Conservation (phyloP, 805 yeast species). For the Candida xyloterini region DNA sequence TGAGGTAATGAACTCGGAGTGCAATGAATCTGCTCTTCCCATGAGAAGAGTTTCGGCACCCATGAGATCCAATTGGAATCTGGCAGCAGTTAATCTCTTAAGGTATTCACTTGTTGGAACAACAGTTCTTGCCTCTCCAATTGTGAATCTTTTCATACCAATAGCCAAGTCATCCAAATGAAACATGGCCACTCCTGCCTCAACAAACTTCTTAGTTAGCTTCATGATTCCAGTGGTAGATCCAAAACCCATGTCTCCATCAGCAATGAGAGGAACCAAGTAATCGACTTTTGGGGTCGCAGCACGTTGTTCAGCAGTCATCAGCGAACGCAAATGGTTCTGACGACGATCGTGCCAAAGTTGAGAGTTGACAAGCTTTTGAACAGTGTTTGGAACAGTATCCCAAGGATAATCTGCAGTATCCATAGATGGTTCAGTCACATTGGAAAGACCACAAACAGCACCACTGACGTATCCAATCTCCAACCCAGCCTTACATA, state of each 20-base stretch:
- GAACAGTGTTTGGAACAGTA: constrained; percentile 66
- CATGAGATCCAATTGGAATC: constrained; percentile 65
- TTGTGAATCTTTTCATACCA: constrained; percentile 67
- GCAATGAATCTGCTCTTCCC: constrained; percentile 61
- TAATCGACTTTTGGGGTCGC: constrained; percentile 41
- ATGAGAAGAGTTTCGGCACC: constrained; percentile 54
- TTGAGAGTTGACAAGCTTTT: constrained; percentile 57
- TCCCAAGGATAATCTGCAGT: constrained; percentile 69
- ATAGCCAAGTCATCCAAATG: constrained; percentile 63
- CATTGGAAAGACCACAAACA: constrained; percentile 57
- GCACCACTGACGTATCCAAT: constrained; percentile 58
- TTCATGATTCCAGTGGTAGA: constrained; percentile 62
- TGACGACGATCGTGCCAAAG: constrained; percentile 49
- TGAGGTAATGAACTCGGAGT: constrained; percentile 49
- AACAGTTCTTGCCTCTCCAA: constrained; percentile 57
- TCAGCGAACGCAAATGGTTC: constrained; percentile 16
- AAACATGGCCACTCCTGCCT: constrained; percentile 61
- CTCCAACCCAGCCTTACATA: constrained; percentile 47
- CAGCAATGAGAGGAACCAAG: constrained; percentile 60
- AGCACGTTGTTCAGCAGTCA: constrained; percentile 20
- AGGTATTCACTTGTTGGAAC: constrained; percentile 60
- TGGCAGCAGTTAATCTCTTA: constrained; percentile 52
- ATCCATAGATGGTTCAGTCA: constrained; percentile 64
- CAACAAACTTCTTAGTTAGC: constrained; percentile 60
- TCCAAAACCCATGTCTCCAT: constrained; percentile 67